Evolutionary conservation across 1,139 yeast species (phyloP), one percentile per base, ranked within the genome.

Genomic region (Suhomyces chickasaworum): DNA sequence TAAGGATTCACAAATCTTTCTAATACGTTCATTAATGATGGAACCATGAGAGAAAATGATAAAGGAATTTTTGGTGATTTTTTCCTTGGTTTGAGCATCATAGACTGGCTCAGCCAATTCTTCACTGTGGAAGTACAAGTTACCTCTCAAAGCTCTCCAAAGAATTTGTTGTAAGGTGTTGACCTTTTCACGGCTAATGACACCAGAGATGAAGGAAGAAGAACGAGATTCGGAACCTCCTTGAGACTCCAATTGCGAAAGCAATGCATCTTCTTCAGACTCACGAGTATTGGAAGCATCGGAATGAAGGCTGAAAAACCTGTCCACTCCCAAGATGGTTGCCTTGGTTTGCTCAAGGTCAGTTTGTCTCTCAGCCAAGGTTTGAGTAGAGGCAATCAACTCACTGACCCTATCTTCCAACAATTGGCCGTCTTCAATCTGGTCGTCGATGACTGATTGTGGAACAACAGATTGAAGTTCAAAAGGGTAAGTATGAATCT

Each of bases 61-160:
- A 53, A 75, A 75, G 4, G 77, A 62, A 55, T 71, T 73, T 53
- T 73, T 73, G 38, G 61, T 67, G 29, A 68, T 69, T 44, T 60
- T 57, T 7, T 60, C 43, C 42, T 65, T 64, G 18, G 69, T 47
- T 52, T 72, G 68, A 20, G 69, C 62, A 51, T 73, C 78, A 50
- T 64, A 75, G 15, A 73, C 67, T 20, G 83, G 78, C 55, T 84
- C 86, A 2, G 75, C 70, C 51, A 90, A 75, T 53, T 86, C 90
- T 48, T 82, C 79, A 54, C 84, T 81, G 55, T 81, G 83, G 66
- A 89, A 83, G 64, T 78, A 87, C 59, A 93, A 72, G 65, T 91
- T 91, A 63, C 99, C 97, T 66, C 97, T 83, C 56, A 93, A 76
- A 2, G 84, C 84, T 68, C 99, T 81, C 98, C 98, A 93, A 53